Evolutionary conservation across 192 early-diverging fungal genomes (phyloP).

Genomic region (Linnemannia exigua): DNA sequence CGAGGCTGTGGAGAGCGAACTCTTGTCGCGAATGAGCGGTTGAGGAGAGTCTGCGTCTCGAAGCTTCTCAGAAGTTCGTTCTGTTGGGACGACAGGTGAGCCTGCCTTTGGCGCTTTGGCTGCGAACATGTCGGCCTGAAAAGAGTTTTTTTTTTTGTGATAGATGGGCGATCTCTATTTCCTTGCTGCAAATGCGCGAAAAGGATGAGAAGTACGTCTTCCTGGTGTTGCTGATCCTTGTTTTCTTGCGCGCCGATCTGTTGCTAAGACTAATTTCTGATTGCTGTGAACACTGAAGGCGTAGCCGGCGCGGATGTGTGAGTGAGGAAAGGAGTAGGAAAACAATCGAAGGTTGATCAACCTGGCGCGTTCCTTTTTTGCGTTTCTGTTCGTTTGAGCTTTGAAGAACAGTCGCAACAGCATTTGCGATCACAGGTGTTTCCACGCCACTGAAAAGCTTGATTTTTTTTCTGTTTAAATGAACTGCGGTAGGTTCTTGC

Average conservation of each 20-base stretch:
- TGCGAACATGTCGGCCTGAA: slow-evolving; percentile 34
- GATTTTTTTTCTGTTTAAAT: slow-evolving; percentile 6
- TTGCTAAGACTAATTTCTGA: background rate
- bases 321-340: background rate
- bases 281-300: background rate
- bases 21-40: background rate
- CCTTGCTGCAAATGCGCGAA: background rate
- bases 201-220: background rate
- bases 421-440: background rate
- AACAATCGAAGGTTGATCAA: background rate
- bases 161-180: background rate
- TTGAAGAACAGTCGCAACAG: background rate
- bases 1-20: background rate
- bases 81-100: background rate
- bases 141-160: background rate
- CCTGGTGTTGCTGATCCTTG: background rate
- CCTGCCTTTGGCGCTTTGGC: slow-evolving; percentile 36
- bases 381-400: background rate
- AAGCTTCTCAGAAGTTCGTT: background rate
- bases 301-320: background rate
- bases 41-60: background rate
- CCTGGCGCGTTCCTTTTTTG: background rate
- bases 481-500: slow-evolving; percentile 11
- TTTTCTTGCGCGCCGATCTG: background rate
- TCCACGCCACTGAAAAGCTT: slow-evolving; percentile 38